phyloP scores from a whole-genome alignment of 2,329 filamentous ascomycete species.

The Emydomyces testavorans region DNA sequence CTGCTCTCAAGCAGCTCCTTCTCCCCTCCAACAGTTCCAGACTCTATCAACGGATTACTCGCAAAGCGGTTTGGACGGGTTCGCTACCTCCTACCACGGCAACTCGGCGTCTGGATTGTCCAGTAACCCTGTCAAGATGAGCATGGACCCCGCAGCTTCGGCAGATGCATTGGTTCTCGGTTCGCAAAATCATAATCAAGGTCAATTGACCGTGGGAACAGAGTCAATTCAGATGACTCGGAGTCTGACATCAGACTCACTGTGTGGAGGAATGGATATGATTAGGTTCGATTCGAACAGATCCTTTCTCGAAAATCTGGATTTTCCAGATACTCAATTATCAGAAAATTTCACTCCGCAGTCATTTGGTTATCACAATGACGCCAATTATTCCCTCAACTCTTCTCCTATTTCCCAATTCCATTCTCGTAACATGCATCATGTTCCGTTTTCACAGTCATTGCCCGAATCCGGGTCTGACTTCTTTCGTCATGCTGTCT shows the following conservation, averaged over 20 bases:
- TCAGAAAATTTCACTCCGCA: constrained; percentile 21
- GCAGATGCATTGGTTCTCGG: constrained; percentile 10
- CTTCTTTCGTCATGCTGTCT: constrained; percentile 24
- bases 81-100: constrained; percentile 1
- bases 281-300: constrained; percentile 35
- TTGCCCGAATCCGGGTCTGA: constrained; percentile 25
- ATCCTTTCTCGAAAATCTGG: constrained; percentile 22
- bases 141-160: background rate
- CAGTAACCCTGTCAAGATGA: constrained; percentile 2
- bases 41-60: constrained; percentile 9
- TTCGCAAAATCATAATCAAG: constrained; percentile 4
- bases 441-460: constrained; percentile 23
- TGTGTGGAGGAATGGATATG: constrained; percentile 35
- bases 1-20: background rate
- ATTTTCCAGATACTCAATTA: constrained; percentile 18
- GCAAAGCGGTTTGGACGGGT: constrained; percentile 20
- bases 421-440: constrained; percentile 21
- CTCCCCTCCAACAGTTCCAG: constrained; percentile 4
- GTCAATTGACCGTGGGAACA: constrained; percentile 5
- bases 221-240: constrained; percentile 34
- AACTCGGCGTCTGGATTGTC: constrained; percentile 4
- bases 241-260: constrained; percentile 36
- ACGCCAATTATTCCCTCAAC: constrained; percentile 22
- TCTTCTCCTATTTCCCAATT: constrained; percentile 20
- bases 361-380: constrained; percentile 22